Evolutionary conservation across 768 basidiomycete genomes (phyloP).

Genomic region (Mycena crocata): DNA sequence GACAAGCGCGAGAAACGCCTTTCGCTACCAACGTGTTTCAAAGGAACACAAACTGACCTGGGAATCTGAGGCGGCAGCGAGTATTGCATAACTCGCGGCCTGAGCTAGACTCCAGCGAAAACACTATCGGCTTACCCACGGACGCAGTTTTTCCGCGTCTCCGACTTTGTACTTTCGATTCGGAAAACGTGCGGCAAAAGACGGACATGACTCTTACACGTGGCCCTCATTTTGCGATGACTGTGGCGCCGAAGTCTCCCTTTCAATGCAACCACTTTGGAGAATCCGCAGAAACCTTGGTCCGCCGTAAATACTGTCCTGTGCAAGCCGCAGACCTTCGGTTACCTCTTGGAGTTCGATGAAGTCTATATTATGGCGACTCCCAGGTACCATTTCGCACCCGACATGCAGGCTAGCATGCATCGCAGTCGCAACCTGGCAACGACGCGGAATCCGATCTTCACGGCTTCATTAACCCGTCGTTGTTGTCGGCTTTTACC

Average conservation of each 20-base stretch:
- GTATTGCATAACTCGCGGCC: too few species aligned
- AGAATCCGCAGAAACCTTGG: neutral
- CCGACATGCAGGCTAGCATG: neutral
- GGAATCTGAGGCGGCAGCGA: too few species aligned
- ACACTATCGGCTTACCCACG: too few species aligned
- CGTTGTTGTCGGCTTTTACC: neutral
- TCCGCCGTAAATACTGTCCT: too few species aligned
- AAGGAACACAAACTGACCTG: too few species aligned
- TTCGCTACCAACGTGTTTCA: too few species aligned
- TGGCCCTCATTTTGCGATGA: neutral
- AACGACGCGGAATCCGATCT: conserved; percentile 8
- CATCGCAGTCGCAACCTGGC: conserved; percentile 8
- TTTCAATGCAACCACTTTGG: neutral
- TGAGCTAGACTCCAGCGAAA: too few species aligned
- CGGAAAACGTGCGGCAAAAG: neutral
- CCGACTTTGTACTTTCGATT: too few species aligned
- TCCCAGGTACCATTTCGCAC: too few species aligned
- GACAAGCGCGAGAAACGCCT: too few species aligned
- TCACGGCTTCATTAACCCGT: conserved; percentile 4
- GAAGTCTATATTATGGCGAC: neutral
- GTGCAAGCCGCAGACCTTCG: too few species aligned
- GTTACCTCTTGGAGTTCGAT: neutral
- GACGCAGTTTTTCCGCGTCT: too few species aligned
- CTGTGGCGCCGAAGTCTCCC: neutral
- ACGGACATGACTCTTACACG: neutral